Evolutionary conservation across 257 asterid species (phyloP), one percentile per base, ranked within the genome.

Genomic region (Anisodus tanguticus): DNA sequence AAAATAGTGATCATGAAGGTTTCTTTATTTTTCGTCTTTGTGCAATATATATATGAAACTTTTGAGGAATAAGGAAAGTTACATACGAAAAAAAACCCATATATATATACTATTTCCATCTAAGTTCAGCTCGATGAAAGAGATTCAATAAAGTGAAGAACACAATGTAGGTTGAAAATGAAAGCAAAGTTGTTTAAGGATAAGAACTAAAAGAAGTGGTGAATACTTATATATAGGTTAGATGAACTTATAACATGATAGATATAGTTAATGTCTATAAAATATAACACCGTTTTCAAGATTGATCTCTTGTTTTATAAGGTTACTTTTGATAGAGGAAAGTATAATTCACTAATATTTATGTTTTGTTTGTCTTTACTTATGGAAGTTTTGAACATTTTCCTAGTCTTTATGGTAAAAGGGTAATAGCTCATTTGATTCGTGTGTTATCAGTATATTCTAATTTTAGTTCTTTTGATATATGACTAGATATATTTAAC

Each of bases 261-360:
- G 11, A 76, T 51, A 51, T 26, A 51, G 45, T 49, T 22, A 19
- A 22, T 49, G 3, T 74, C 6, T n/a, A 45, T 19, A 19, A 45
- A 72, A 3, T 76, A 76, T 51, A 49, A 51, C 60, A 35, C 81
- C 26, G 37, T 53, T 76, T 76, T 76, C 81, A 77, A 51, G 26
- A 53, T 77, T 76, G 49, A 77, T 77, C 16, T 53, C 64, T 77
- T 77, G 81, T 4, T 77, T 53, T 53, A 13, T 26, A 77, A 26
- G 47, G 64, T 77, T 13, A 19, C 64, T 77, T 26, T 77, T 77
- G 7, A 53, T 13, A 77, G 39, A 12, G 13, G 8, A 26, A 19
- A 74, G 39, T 62, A 9, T 15, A 31, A 31, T 62, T 19, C 39
- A 22, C 6, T 8, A 49, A 5, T 3, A 6, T 6, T 10, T 39